Evolutionary conservation across 192 early-diverging fungal species (phyloP).

Genomic region (Chytriomyces sp.): DNA sequence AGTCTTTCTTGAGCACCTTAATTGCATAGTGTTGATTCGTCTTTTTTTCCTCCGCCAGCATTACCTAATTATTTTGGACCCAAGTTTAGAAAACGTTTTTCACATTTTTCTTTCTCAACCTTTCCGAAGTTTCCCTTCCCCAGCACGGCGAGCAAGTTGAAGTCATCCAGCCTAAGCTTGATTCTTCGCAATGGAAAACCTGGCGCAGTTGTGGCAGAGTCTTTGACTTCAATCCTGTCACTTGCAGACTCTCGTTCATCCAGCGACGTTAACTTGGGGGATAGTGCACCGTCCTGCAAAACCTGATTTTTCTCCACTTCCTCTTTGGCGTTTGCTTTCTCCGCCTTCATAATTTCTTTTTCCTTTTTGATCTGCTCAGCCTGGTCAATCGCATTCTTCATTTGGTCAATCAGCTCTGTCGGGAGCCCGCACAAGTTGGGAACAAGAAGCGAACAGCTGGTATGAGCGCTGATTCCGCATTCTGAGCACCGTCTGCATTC

Average conservation of each 20-base stretch:
- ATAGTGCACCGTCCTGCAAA: too few relatives aligned
- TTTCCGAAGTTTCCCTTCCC: conserved; percentile 99
- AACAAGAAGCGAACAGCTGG: conserved; percentile 80
- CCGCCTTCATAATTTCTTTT: conserved; percentile 55
- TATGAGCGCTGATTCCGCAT: conserved; percentile 82
- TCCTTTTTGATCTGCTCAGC: conserved; percentile 54
- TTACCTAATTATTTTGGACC: too few relatives aligned
- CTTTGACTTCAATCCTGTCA: background rate
- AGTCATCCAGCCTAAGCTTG: conserved; percentile 74
- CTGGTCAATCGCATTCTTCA: conserved; percentile 79
- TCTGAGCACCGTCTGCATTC: conserved; percentile 65
- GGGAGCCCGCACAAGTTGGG: conserved; percentile 92
- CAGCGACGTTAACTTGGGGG: too few relatives aligned
- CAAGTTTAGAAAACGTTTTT: background rate
- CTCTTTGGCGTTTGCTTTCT: conserved; percentile 49
- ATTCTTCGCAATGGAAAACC: background rate
- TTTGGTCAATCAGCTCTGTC: conserved; percentile 81
- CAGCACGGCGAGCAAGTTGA: conserved; percentile 91
- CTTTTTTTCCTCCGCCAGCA: conserved; percentile 92
- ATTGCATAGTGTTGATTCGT: conserved; percentile 87
- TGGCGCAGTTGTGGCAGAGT: background rate
- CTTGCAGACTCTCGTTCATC: too few relatives aligned
- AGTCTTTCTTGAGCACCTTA: conserved; percentile 98
- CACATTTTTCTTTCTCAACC: too few relatives aligned
- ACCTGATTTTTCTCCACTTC: conserved; percentile 12